A percentile compares a stretch with the other conserved stretches of the same genome.
These are phyloP conservation scores for maize (Zea mays) DNA, from an alignment of 176 grass and related monocot genomes.

Conservation along the genomic window DNA sequence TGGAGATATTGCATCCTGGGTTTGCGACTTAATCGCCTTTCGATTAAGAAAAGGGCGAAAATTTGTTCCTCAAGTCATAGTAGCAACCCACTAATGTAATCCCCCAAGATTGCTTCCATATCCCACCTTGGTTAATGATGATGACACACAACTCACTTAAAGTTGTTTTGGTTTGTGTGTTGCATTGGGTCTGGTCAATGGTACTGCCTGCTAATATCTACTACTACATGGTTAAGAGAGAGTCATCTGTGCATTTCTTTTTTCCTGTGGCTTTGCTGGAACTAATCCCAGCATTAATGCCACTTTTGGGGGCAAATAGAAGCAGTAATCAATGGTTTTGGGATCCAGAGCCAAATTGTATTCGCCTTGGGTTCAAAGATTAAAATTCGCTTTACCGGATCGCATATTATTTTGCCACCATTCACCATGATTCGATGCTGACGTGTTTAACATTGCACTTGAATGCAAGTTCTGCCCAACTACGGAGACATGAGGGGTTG, in stretches of 20 bases:
- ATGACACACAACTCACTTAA: conserved; percentile 63
- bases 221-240: conserved; percentile 33
- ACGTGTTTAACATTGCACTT: conserved; percentile 42
- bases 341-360: conserved; percentile 63
- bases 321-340: conserved; percentile 54
- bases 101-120: conserved; percentile 49
- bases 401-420: conserved; percentile 53
- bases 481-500: conserved; percentile 49
- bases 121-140: conserved; percentile 55
- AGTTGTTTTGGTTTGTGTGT: conserved; percentile 62
- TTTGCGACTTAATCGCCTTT: conserved; percentile 30
- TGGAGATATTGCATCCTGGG: conserved; percentile 36
- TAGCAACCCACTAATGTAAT: conserved; percentile 43
- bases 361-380: conserved; percentile 56
- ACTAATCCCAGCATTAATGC: conserved; percentile 51
- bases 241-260: conserved; percentile 30
- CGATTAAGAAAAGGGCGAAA: conserved; percentile 37
- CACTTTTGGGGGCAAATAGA: conserved; percentile 53
- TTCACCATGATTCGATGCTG: conserved; percentile 45
- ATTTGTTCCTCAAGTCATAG: conserved; percentile 35
- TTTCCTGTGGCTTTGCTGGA: conserved; percentile 11
- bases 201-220: conserved; percentile 16
- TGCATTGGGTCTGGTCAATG: conserved; percentile 54
- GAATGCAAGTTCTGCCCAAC: conserved; percentile 43
- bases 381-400: conserved; percentile 29